Base-by-base conservation (phyloP, 495 filamentous ascomycete species). In the Saxispiralis lemnorum region DNA sequence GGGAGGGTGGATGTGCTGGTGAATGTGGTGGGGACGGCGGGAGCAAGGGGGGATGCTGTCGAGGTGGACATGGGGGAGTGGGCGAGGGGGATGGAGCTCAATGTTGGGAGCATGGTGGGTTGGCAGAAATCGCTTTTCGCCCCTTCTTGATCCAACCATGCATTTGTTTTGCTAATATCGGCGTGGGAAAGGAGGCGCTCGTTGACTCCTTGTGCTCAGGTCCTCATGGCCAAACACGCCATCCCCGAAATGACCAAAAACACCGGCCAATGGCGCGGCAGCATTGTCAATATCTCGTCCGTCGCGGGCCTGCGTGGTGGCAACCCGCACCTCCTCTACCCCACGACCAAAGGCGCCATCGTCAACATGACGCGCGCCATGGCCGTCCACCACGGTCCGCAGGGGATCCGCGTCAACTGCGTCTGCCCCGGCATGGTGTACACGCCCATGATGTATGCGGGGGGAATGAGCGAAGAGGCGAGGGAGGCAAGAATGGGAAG, bases 321-420 rank as follows among this genome's bases (percentile, higher is more conserved):
- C 5, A 74, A 70, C 15, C 73, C 71, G 2, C 63, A 70, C 58
- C 45, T 78, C 1, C 54, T 77, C 7, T 78, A 78, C 56, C 73
- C 73, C 17, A 76, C 72, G 13, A 67, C 61, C 39, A 77, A 78
- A 47, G 74, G 73, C 10, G 52, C 52, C 6, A 49, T 55, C 12
- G 48, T 55, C 15, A 53, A 56, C 31, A 56, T 56, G 54, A 56
- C 54, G 4, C 36, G 54, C 15, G 54, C 51, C 4, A 56, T 56
- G 51, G 47, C 51, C 4, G 35, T 36, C 7, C 51, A 56, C 24
- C 51, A 54, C 31, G 54, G 36, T 3, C 18, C 18, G 14, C 17
- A 41, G 7, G 54, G 54, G 15, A 56, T 56, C 31, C 35, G 54
- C 5, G 51, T 56, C 15, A 56, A 56, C 38, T 56, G 53, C 32